Evolutionary conservation across 2,329 filamentous ascomycete genomes (phyloP).

Genomic region (Trichophaea hybrida): DNA sequence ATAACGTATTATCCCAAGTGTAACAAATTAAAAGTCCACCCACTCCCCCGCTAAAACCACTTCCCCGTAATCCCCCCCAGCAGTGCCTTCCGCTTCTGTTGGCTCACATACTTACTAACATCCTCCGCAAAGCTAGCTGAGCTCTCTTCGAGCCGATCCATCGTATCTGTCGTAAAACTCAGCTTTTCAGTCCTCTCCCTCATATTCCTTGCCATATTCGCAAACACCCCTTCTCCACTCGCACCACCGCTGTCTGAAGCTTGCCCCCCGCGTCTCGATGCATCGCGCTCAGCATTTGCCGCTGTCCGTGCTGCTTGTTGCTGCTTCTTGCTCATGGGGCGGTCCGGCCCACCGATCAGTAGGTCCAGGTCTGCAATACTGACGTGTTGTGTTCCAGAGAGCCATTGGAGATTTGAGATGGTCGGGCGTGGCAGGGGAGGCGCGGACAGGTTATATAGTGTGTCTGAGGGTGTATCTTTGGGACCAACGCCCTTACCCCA

Average conservation of each 20-base stretch:
- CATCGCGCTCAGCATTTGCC: constrained; percentile 52
- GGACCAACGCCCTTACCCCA: constrained; percentile 62
- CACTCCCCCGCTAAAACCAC: constrained; percentile 14
- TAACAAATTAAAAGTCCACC: too few relatives aligned
- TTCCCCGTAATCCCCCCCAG: constrained; percentile 39
- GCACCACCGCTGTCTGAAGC: constrained; percentile 31
- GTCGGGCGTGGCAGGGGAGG: constrained; percentile 67
- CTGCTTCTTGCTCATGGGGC: constrained; percentile 81
- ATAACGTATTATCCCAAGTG: too few relatives aligned
- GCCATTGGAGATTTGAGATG: constrained; percentile 93
- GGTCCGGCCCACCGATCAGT: constrained; percentile 74
- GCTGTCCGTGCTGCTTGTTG: constrained; percentile 52
- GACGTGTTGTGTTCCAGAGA: constrained; percentile 84
- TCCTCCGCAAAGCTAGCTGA: constrained; percentile 76
- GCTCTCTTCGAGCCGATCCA: constrained; percentile 67
- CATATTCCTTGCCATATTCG: constrained; percentile 73
- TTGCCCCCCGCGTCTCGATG: constrained; percentile 29
- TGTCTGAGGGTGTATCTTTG: constrained; percentile 40
- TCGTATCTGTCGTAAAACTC: constrained; percentile 64
- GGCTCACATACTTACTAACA: constrained; percentile 69
- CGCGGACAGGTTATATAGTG: constrained; percentile 62
- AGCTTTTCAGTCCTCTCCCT: constrained; percentile 84
- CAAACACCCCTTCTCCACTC: constrained; percentile 40
- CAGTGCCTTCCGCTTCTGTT: constrained; percentile 76
- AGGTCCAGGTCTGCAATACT: constrained; percentile 77